A percentile compares a stretch with the other conserved stretches of the same genome.
Evolutionary conservation across 805 yeast species (phyloP).

Genomic region (Candida argentea): DNA sequence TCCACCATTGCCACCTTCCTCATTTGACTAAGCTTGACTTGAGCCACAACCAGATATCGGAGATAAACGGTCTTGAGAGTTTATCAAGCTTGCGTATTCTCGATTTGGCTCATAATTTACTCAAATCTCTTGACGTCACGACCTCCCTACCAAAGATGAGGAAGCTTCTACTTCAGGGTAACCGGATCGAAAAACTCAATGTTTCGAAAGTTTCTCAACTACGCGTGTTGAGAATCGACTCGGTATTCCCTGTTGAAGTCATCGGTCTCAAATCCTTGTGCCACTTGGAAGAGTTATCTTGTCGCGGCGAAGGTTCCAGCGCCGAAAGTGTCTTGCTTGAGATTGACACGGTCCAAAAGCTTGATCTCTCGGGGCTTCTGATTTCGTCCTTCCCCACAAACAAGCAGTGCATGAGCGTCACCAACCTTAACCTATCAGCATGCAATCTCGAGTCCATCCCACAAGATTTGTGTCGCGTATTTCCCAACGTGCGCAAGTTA

Average conservation of each 20-base stretch:
- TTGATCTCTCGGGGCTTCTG: conserved; percentile 34
- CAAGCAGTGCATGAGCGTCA: conserved; percentile 25
- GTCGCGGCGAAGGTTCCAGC: no score
- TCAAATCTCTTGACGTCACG: conserved; percentile 13
- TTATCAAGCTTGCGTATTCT: conserved; percentile 27
- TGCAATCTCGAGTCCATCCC: conserved; percentile 34
- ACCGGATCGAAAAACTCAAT: conserved; percentile 22
- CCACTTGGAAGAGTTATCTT: conserved; percentile 32
- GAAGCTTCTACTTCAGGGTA: conserved; percentile 28
- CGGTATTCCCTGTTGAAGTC: conserved; percentile 21
- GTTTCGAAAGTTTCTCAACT: conserved; percentile 25
- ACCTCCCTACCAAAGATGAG: conserved; percentile 21
- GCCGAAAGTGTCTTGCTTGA: conserved; percentile 11
- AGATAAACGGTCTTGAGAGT: conserved; percentile 24
- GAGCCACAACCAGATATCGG: conserved; percentile 29
- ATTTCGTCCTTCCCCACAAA: conserved; percentile 5
- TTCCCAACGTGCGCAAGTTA: conserved; percentile 38
- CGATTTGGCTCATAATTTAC: conserved; percentile 32
- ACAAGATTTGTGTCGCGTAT: conserved; percentile 20
- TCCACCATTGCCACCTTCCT: conserved; percentile 21
- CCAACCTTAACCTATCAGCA: conserved; percentile 35
- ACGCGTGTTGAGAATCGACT: conserved; percentile 36
- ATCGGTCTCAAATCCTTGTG: conserved; percentile 18
- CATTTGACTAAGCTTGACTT: conserved; percentile 35
- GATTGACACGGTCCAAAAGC: conserved; percentile 13